Percentiles rank a stretch among this genome's conserved stretches.
phyloP scores from a whole-genome alignment of 2,329 filamentous ascomycete species.

The Ophiognomonia clavigignenti-juglandacearum region DNA sequence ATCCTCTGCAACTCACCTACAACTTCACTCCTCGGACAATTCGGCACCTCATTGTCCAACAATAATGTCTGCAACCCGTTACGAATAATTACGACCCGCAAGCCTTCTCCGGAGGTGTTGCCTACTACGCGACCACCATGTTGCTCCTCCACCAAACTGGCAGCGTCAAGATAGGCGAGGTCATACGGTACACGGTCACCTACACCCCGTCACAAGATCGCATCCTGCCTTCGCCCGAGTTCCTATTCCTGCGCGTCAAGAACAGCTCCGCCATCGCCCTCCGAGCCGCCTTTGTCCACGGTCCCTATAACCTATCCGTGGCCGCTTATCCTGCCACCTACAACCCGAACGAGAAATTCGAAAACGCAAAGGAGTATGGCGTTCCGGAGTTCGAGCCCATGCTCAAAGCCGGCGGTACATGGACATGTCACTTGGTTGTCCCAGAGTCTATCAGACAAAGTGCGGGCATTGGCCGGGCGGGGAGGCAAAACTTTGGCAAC shows the following conservation, averaged over 20 bases:
- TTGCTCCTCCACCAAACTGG: conserved; percentile 87
- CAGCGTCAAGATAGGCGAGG: conserved; percentile 89
- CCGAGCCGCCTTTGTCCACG: conserved; percentile 92
- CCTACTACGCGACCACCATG: conserved; percentile 49
- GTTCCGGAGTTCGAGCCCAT: conserved; percentile 92
- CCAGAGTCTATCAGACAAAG: conserved; percentile 71
- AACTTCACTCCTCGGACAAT: no score
- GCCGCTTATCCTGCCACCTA: conserved; percentile 81
- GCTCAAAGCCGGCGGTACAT: conserved; percentile 87
- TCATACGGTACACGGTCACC: conserved; percentile 85
- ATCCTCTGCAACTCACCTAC: no score
- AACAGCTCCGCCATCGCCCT: conserved; percentile 89
- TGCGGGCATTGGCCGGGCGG: conserved; percentile 44
- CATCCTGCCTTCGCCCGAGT: conserved; percentile 78
- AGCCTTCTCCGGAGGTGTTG: background rate
- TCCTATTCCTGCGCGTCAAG: conserved; percentile 80
- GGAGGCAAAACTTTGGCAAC: conserved; percentile 37
- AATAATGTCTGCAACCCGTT: conserved; percentile 2
- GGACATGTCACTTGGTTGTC: conserved; percentile 74
- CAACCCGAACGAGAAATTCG: conserved; percentile 74
- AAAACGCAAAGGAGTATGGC: conserved; percentile 64
- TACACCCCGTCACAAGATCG: conserved; percentile 87
- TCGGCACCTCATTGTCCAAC: background rate
- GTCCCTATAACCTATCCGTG: conserved; percentile 86
- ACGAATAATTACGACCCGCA: background rate